Conservation (phyloP, 2,329 filamentous ascomycete genomes). For the Cercospora zeae-maydis region DNA sequence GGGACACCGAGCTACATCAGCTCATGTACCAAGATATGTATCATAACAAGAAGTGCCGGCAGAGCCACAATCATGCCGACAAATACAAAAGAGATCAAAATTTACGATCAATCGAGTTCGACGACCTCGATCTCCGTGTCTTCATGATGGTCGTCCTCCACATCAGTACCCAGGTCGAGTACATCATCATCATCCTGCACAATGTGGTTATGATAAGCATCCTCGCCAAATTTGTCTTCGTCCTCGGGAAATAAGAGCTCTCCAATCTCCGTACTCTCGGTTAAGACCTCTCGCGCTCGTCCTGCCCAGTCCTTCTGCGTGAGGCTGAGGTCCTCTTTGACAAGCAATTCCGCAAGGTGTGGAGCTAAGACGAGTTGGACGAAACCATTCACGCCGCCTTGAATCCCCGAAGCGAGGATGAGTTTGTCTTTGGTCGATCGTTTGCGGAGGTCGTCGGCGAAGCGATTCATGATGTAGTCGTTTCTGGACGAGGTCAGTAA, state of each 20-base stretch:
- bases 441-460: constrained; percentile 30
- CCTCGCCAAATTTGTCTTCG: constrained; percentile 26
- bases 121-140: constrained; percentile 1
- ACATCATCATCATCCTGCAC: constrained; percentile 17
- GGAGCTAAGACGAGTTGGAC: constrained; percentile 39
- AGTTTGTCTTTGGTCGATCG: constrained; percentile 32
- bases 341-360: constrained; percentile 36
- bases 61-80: background rate
- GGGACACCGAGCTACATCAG: background rate
- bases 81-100: background rate
- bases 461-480: constrained; percentile 32
- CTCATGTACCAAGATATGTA: background rate
- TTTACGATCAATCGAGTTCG: background rate
- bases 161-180: background rate
- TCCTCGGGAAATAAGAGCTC: constrained; percentile 34
- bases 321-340: constrained; percentile 36
- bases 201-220: constrained; percentile 14
- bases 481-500: constrained; percentile 25
- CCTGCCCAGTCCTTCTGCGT: constrained; percentile 18
- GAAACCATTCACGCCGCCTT: constrained; percentile 37
- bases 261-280: constrained; percentile 34
- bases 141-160: background rate
- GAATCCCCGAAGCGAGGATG: constrained; percentile 32
- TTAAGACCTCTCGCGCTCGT: constrained; percentile 28
- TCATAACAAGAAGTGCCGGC: background rate